These are phyloP conservation scores for Xylaria intraflava DNA, from an alignment of 495 filamentous ascomycete species.

Conservation along the genomic window DNA sequence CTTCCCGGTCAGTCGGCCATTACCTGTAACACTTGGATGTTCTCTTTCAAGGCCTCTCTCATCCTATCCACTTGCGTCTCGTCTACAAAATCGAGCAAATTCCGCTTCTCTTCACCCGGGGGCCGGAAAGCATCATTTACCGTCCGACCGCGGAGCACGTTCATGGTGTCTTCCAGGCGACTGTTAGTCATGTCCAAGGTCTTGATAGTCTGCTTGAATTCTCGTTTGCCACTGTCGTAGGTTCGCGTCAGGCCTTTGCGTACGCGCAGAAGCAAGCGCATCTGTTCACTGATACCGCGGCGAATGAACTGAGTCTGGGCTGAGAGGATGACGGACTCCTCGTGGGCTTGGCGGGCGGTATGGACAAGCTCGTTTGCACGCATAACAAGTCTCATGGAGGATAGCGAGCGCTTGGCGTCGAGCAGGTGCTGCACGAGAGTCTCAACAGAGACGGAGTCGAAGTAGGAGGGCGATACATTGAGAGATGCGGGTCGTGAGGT, in stretches of 20 bases:
- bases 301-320: conserved; percentile 74
- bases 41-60: conserved; percentile 56
- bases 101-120: conserved; percentile 57
- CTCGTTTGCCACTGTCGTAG: conserved; percentile 39
- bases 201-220: conserved; percentile 55
- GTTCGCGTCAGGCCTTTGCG: conserved; percentile 51
- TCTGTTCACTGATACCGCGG: conserved; percentile 64
- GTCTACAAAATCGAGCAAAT: conserved; percentile 85
- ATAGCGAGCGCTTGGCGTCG: conserved; percentile 81
- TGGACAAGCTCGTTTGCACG: conserved; percentile 85
- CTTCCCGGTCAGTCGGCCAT: not conserved
- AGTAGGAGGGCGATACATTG: conserved; percentile 9
- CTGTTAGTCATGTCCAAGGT: conserved; percentile 68
- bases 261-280: conserved; percentile 60
- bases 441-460: conserved; percentile 50
- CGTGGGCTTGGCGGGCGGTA: conserved; percentile 63
- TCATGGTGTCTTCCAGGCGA: conserved; percentile 64
- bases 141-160: conserved; percentile 58
- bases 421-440: conserved; percentile 75
- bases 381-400: conserved; percentile 76
- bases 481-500: conserved; percentile 17
- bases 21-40: conserved; percentile 52
- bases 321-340: conserved; percentile 69
- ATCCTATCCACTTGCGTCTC: conserved; percentile 67
- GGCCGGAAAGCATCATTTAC: conserved; percentile 72